A percentile compares a stretch with the other conserved stretches of the same genome.
Evolutionary conservation across 129 eudicot species (phyloP).

Genomic region (carrot (Daucus carota)): DNA sequence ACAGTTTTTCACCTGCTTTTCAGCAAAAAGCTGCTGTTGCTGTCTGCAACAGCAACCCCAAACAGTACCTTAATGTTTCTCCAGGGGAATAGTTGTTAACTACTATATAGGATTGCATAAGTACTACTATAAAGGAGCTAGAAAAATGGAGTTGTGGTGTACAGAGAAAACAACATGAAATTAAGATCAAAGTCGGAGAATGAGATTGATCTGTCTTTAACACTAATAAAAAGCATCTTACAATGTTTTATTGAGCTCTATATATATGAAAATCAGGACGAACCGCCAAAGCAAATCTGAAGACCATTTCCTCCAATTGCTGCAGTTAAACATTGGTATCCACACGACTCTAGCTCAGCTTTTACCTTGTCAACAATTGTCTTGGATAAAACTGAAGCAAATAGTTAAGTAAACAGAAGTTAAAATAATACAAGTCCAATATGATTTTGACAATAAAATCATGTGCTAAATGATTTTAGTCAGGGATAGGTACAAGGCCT

Average conservation of each 20-base stretch:
- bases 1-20: too few relatives aligned
- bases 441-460: background rate
- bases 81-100: background rate
- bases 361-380: slow-evolving; percentile 64
- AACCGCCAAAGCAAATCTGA: slow-evolving; percentile 48
- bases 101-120: background rate
- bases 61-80: background rate
- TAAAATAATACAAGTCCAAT: background rate
- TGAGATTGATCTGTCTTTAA: background rate
- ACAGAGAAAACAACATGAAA: background rate
- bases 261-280: slow-evolving; percentile 11
- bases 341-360: slow-evolving; percentile 78
- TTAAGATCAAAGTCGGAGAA: background rate
- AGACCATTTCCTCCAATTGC: slow-evolving; percentile 84
- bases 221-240: background rate
- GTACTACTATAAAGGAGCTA: background rate
- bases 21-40: too few relatives aligned
- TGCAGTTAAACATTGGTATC: slow-evolving; percentile 78
- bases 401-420: slow-evolving; percentile 43
- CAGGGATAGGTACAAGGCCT: background rate
- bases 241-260: background rate
- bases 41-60: too few relatives aligned
- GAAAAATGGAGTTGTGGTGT: background rate
- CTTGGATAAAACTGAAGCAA: slow-evolving; percentile 53
- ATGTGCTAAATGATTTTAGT: background rate